These are phyloP conservation scores for Bryoerythrophyllum caledonicum DNA, from an alignment of 225 moss, liverwort and hornwort species.

Conservation along the genomic window DNA sequence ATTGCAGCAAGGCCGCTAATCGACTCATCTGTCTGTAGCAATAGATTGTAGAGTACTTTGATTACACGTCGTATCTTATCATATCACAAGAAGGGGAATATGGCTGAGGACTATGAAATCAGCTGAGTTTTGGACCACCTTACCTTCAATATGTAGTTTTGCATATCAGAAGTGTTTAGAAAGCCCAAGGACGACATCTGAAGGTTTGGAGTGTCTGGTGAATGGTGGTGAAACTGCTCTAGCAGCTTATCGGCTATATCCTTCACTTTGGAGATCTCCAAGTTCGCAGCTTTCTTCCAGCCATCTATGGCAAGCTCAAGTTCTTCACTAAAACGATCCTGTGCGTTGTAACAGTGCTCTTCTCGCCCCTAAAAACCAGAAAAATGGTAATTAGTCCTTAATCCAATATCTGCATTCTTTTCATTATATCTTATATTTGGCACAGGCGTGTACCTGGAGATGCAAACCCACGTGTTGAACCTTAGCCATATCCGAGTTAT, in stretches of 20 bases:
- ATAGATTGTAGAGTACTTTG: not conserved
- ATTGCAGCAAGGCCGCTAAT: slow-evolving; percentile 51
- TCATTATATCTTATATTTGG: not conserved
- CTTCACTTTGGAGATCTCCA: slow-evolving; percentile 78
- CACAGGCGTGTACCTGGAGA: slow-evolving; percentile 23
- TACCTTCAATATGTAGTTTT: slow-evolving; percentile 47
- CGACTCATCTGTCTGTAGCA: slow-evolving; percentile 61
- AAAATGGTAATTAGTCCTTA: not conserved
- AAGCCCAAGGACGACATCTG: slow-evolving; percentile 37
- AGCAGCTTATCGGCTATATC: slow-evolving; percentile 53
- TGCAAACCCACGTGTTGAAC: slow-evolving; percentile 49
- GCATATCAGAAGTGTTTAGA: slow-evolving; percentile 37
- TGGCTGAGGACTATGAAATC: not conserved
- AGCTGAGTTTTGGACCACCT: not conserved
- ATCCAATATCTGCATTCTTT: not conserved
- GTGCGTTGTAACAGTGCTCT: slow-evolving; percentile 58
- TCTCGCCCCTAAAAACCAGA: slow-evolving; percentile 48
- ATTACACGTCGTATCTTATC: not conserved
- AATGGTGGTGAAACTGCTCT: slow-evolving; percentile 30
- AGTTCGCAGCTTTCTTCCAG: slow-evolving; percentile 88
- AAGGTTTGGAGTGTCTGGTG: slow-evolving; percentile 39
- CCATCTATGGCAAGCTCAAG: slow-evolving; percentile 70
- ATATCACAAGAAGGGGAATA: not conserved
- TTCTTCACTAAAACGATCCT: slow-evolving; percentile 72
- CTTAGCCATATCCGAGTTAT: slow-evolving; percentile 58